Evolutionary conservation across 108 stramenopile genomes (phyloP).

Genomic region (Cyclotella choctawhatcheeana): DNA sequence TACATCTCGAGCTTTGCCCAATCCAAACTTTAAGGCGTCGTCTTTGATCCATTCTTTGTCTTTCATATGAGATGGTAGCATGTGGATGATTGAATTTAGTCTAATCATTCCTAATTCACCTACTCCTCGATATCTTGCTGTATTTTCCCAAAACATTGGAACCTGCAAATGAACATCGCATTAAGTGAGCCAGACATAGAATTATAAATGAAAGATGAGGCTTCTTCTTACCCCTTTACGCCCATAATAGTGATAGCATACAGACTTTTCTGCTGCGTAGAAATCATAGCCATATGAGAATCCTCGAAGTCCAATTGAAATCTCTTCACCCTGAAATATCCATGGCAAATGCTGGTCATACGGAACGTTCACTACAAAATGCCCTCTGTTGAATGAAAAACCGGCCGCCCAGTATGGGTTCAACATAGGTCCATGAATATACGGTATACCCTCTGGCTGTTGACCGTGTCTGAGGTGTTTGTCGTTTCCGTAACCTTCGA

Average conservation of each 20-base stretch:
- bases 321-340: slow-evolving; percentile 90
- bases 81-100: slow-evolving; percentile 84
- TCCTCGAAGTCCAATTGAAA: slow-evolving; percentile 79
- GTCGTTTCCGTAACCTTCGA: slow-evolving; percentile 39
- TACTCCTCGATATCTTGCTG: slow-evolving; percentile 59
- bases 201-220: no score
- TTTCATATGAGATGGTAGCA: slow-evolving; percentile 55
- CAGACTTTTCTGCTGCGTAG: slow-evolving; percentile 78
- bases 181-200: no score
- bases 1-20: slow-evolving; percentile 76
- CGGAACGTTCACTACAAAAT: slow-evolving; percentile 85
- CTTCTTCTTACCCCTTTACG: slow-evolving; percentile 65
- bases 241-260: slow-evolving; percentile 90
- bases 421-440: slow-evolving; percentile 66
- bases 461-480: slow-evolving; percentile 85
- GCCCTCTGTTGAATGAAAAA: slow-evolving; percentile 89
- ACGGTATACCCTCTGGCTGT: slow-evolving; percentile 80
- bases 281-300: slow-evolving; percentile 91
- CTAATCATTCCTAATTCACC: slow-evolving; percentile 79
- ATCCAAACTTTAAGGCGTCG: slow-evolving; percentile 73
- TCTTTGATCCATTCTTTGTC: slow-evolving; percentile 50
- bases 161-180: no score
- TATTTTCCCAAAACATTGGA: slow-evolving; percentile 88
- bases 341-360: slow-evolving; percentile 86
- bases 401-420: slow-evolving; percentile 96